Evolutionary conservation across 1,284 basidiomycete species (phyloP).

Genomic region (Ustilago bromivora): DNA sequence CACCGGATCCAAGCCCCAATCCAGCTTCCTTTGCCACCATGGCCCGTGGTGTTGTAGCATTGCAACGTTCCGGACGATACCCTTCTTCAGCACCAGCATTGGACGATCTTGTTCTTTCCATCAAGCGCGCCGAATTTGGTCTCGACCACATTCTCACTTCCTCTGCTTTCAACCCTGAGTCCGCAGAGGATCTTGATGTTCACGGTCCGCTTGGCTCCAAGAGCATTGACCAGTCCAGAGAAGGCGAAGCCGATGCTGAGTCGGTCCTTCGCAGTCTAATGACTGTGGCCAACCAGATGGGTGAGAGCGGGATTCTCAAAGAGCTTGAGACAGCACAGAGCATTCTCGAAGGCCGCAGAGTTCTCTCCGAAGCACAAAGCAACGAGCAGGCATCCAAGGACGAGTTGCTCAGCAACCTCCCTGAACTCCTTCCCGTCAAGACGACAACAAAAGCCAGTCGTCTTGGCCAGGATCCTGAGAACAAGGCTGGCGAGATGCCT

Average conservation of each 20-base stretch:
- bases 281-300: constrained; percentile 47
- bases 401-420: constrained; percentile 31
- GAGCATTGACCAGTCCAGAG: constrained; percentile 41
- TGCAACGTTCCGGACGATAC: constrained; percentile 46
- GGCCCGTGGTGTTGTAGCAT: constrained; percentile 58
- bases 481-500: constrained; percentile 47
- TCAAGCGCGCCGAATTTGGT: constrained; percentile 37
- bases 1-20: constrained; percentile 55
- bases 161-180: constrained; percentile 46
- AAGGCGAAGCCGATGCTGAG: constrained; percentile 48
- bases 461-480: constrained; percentile 34
- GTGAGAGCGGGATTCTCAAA: constrained; percentile 44
- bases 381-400: constrained; percentile 9
- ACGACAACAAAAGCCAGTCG: constrained; percentile 40
- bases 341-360: constrained; percentile 44
- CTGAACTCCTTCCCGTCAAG: constrained; percentile 57
- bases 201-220: constrained; percentile 38
- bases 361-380: constrained; percentile 30
- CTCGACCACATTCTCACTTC: constrained; percentile 58
- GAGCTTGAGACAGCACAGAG: constrained; percentile 51
- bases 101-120: constrained; percentile 46
- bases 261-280: constrained; percentile 42
- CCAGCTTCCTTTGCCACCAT: constrained; percentile 57
- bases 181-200: constrained; percentile 38
- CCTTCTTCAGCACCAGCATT: constrained; percentile 43